phyloP scores from a whole-genome alignment of 192 early-diverging fungal species.

The Coemansia sp. region DNA sequence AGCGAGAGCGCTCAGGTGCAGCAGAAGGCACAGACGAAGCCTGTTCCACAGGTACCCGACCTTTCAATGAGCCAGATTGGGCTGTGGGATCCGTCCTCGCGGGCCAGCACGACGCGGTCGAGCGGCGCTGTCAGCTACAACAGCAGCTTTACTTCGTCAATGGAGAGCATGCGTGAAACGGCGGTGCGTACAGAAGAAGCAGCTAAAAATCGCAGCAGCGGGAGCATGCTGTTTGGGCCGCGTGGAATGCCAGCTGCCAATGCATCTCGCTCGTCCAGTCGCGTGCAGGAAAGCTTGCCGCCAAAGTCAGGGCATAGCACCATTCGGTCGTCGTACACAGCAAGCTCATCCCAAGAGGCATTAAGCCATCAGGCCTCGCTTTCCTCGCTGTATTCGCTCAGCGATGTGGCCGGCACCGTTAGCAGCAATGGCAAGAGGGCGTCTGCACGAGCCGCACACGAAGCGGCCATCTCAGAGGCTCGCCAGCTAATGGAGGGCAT shows the following conservation, averaged over 20 bases:
- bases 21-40: conserved; percentile 1
- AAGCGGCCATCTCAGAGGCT: conserved; percentile 38
- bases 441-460: conserved; percentile 18
- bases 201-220: conserved; percentile 15
- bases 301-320: conserved; percentile 19
- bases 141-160: conserved; percentile 44
- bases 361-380: conserved; percentile 21
- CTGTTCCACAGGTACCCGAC: conserved; percentile 2
- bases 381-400: conserved; percentile 40
- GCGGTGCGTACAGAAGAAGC: conserved; percentile 33
- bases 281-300: conserved; percentile 12
- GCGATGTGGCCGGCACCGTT: conserved; percentile 17
- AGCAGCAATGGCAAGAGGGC: conserved; percentile 1
- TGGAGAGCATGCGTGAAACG: conserved; percentile 48
- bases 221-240: conserved; percentile 50
- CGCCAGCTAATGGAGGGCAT: conserved; percentile 47
- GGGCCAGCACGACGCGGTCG: conserved; percentile 8
- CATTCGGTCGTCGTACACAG: conserved; percentile 12
- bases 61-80: conserved; percentile 26
- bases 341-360: conserved; percentile 5
- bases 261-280: conserved; percentile 22
- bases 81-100: conserved; percentile 20
- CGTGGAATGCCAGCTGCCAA: conserved; percentile 36
- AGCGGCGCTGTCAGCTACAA: neutral
- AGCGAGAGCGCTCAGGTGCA: neutral